Conservation (phyloP, 768 basidiomycete species). For the Tylopilus sp. region DNA sequence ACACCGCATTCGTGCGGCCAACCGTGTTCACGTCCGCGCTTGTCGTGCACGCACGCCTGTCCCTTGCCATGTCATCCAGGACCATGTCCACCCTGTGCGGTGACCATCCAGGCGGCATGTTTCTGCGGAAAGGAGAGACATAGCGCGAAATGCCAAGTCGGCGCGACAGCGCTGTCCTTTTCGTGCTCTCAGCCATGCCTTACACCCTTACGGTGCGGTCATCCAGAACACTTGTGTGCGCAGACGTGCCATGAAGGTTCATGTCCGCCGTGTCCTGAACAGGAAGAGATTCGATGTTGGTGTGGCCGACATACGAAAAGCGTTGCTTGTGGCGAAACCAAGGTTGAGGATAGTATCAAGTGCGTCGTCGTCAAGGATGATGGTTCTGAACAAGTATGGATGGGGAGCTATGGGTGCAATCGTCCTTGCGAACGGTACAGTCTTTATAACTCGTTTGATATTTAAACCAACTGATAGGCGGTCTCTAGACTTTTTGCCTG, state of each 20-base stretch:
- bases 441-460: not conserved
- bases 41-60: slow-evolving; percentile 75
- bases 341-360: slow-evolving; percentile 35
- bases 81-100: slow-evolving; percentile 90
- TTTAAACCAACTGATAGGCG: not conserved
- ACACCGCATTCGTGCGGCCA: slow-evolving; percentile 78
- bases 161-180: slow-evolving; percentile 32
- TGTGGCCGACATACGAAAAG: slow-evolving; percentile 68
- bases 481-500: slow-evolving; percentile 63
- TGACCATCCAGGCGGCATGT: slow-evolving; percentile 74
- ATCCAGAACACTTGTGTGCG: slow-evolving; percentile 62
- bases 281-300: slow-evolving; percentile 63
- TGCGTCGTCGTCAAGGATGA: slow-evolving; percentile 26
- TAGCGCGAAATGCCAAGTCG: slow-evolving; percentile 42
- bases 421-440: slow-evolving; percentile 55
- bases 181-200: slow-evolving; percentile 40
- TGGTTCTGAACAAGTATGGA: slow-evolving; percentile 52
- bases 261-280: slow-evolving; percentile 62
- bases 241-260: slow-evolving; percentile 71
- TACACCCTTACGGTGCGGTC: slow-evolving; percentile 58
- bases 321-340: slow-evolving; percentile 66
- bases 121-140: slow-evolving; percentile 63
- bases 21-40: slow-evolving; percentile 59
- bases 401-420: slow-evolving; percentile 63
- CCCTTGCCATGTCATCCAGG: slow-evolving; percentile 89